Conservation (phyloP, 495 filamentous ascomycete species). For the Glarea lozoyensis region DNA sequence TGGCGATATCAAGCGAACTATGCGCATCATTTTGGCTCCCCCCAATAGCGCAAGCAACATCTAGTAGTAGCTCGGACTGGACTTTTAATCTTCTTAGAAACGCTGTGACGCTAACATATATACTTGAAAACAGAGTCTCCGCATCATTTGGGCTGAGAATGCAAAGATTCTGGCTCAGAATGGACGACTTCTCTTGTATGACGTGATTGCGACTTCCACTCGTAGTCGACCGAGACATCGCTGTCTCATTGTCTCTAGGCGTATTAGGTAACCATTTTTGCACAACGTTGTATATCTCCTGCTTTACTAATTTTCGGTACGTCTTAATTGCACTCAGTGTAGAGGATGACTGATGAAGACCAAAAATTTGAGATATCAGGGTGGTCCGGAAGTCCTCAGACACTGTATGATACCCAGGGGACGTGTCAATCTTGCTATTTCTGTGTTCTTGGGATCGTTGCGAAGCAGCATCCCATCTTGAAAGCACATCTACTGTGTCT, state of each 20-base stretch:
- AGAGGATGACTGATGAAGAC: slow-evolving; percentile 68
- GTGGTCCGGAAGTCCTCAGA: slow-evolving; percentile 55
- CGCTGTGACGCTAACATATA: slow-evolving; percentile 80
- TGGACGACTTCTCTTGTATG: slow-evolving; percentile 78
- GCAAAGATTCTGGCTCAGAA: slow-evolving; percentile 81
- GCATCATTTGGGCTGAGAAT: slow-evolving; percentile 72
- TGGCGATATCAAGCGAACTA: slow-evolving; percentile 83
- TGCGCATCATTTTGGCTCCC: slow-evolving; percentile 53
- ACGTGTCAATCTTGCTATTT: slow-evolving; percentile 21
- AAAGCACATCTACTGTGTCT: slow-evolving; percentile 58
- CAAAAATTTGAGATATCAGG: slow-evolving; percentile 57
- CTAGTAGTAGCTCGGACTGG: slow-evolving; percentile 91
- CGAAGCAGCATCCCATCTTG: neutral
- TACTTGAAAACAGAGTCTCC: slow-evolving; percentile 65
- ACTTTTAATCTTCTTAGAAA: slow-evolving; percentile 70
- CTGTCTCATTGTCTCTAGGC: slow-evolving; percentile 83
- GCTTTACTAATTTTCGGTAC: slow-evolving; percentile 74
- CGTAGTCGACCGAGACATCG: slow-evolving; percentile 75
- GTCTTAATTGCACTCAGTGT: slow-evolving; percentile 67
- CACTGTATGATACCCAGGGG: slow-evolving; percentile 60
- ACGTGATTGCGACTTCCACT: slow-evolving; percentile 53
- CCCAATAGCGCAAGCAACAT: slow-evolving; percentile 69
- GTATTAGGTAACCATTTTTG: slow-evolving; percentile 76
- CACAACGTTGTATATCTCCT: slow-evolving; percentile 82
- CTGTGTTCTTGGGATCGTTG: slow-evolving; percentile 40